Base-by-base conservation (phyloP, 768 basidiomycete genomes). In the Auriculariales sp. region DNA sequence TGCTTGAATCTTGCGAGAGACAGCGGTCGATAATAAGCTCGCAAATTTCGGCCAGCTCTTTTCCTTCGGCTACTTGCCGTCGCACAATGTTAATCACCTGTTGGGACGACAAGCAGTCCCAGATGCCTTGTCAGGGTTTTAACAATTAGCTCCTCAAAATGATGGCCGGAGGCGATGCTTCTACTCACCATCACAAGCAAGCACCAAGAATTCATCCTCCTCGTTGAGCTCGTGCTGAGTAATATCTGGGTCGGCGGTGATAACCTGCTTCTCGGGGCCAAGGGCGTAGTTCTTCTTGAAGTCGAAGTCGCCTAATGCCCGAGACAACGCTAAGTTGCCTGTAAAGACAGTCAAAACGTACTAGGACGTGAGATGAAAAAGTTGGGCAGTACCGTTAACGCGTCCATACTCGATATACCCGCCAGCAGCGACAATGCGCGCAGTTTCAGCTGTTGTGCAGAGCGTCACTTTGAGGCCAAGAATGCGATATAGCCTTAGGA, bases 321-420 rank as follows among this genome's bases (percentile, higher is more conserved):
- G 76, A 14, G 93, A 93, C 32, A 98, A 68, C 0, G 95, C 94
- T 50, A 99, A 79, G 62, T 98, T 98, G 54, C 94, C 93, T 95
- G 28, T 52, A 3, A 28, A 44, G 31, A 15, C 17, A 5, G 14
- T 14, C 28, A 30, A 30, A 34, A 49, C 36, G 14, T 25, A 51
- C 33, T 30, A 46, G 25, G 24, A 35, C 24, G 33, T 45, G 53
- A 49, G 61, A 68, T 49, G 24, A 47, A 44, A 6, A 28, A 12
- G 14, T 3, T 27, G 19, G 12, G 19, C 54, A 65, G 32, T 46
- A 91, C 93, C 95, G 62, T 98, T 98, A 29, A 99, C 95, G 47
- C 95, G 84, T 29, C 92, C 93, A 60, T 79, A 97, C 63, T 98
- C 92, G 52, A 99, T 83, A 59, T 87, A 99, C 36, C 95, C 95